phyloP scores from a whole-genome alignment of 768 basidiomycete genomes.

The Panaeolus cyanescens region DNA sequence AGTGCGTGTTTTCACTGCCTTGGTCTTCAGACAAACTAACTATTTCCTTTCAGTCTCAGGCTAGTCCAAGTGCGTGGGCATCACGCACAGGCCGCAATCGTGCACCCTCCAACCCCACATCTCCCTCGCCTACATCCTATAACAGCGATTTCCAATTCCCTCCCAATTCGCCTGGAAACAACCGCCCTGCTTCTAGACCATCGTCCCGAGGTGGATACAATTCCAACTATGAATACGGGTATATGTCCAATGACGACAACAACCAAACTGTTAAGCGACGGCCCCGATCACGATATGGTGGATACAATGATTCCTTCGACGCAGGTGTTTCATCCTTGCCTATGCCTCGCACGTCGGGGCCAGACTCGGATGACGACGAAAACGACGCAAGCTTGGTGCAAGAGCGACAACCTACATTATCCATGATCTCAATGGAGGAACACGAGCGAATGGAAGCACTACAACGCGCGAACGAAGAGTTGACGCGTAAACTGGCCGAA shows the following conservation, averaged over 20 bases:
- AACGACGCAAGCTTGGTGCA: slow-evolving; percentile 57
- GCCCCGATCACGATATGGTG: slow-evolving; percentile 19
- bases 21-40: not conserved
- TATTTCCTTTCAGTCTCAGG: slow-evolving; percentile 7
- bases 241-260: slow-evolving; percentile 42
- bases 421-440: slow-evolving; percentile 71
- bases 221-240: slow-evolving; percentile 37
- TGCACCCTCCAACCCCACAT: slow-evolving; percentile 74
- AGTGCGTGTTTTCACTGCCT: slow-evolving; percentile 38
- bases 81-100: slow-evolving; percentile 54
- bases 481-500: slow-evolving; percentile 75
- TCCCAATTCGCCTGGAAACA: slow-evolving; percentile 21
- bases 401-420: slow-evolving; percentile 59
- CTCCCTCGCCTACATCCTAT: slow-evolving; percentile 38
- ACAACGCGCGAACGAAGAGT: slow-evolving; percentile 71
- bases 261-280: slow-evolving; percentile 28
- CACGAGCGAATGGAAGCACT: slow-evolving; percentile 75
- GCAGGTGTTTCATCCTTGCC: slow-evolving; percentile 54
- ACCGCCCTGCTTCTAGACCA: slow-evolving; percentile 55
- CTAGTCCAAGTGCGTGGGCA: slow-evolving; percentile 42
- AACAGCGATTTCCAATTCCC: slow-evolving; percentile 17
- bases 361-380: slow-evolving; percentile 56
- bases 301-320: slow-evolving; percentile 37
- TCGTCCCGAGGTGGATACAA: slow-evolving; percentile 55
- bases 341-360: slow-evolving; percentile 53